Evolutionary conservation across 768 basidiomycete species (phyloP).

Genomic region (Tubosaeta brunneosetosa): DNA sequence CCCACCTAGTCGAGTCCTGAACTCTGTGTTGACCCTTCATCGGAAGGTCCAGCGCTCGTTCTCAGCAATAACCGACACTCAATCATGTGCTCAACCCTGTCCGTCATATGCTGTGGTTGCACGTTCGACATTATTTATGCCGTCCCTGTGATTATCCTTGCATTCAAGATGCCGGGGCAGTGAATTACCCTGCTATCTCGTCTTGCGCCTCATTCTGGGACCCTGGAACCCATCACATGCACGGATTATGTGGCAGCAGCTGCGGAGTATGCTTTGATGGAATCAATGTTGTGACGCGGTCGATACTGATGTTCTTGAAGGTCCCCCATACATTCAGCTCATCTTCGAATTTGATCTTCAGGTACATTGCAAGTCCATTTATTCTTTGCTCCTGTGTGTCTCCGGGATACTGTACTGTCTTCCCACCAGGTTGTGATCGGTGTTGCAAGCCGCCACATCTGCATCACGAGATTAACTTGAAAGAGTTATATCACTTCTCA

Average conservation of each 20-base stretch:
- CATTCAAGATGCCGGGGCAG: background rate
- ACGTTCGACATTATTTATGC: background rate
- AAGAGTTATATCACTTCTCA: background rate
- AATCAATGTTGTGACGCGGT: background rate
- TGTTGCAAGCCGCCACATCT: background rate
- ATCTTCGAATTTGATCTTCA: background rate
- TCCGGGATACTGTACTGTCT: background rate
- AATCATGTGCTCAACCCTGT: background rate
- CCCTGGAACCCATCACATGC: background rate
- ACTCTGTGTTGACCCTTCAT: background rate
- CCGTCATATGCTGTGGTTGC: background rate
- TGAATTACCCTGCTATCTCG: background rate
- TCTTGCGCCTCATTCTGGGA: background rate
- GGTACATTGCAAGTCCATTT: background rate
- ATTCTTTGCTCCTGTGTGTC: background rate
- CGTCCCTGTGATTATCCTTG: background rate
- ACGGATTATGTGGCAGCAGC: background rate
- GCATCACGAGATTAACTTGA: background rate
- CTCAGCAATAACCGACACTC: background rate
- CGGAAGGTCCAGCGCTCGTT: background rate
- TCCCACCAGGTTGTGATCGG: background rate
- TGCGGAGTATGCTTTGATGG: background rate
- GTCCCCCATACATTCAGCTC: background rate
- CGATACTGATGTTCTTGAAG: background rate
- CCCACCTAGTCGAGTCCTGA: background rate